Percentiles rank a stretch among this genome's conserved stretches.
phyloP scores from a whole-genome alignment of 805 yeast genomes.

The Sugiyamaella valdiviana region DNA sequence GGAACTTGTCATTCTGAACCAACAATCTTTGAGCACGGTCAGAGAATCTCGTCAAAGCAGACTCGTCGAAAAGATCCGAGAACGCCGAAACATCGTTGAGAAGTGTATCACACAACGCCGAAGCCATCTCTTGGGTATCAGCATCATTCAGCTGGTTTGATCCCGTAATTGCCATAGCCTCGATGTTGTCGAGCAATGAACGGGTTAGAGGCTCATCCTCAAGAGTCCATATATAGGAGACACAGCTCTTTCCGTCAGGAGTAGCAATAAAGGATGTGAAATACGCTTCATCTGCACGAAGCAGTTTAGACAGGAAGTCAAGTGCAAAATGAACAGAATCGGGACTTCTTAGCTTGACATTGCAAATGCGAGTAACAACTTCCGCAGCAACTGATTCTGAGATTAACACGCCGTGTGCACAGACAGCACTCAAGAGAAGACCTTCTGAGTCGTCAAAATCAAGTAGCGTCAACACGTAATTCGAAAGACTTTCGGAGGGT shows the following conservation, averaged over 20 bases:
- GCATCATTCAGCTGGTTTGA: neutral
- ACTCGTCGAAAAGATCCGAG: neutral
- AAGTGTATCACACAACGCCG: neutral
- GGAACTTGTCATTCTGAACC: neutral
- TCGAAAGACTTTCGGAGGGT: neutral
- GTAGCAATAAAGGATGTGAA: conserved; percentile 10
- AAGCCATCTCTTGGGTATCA: neutral
- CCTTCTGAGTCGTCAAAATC: neutral
- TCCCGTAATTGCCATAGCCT: neutral
- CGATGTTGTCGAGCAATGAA: neutral
- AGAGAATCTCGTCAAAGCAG: neutral
- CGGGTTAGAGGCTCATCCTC: conserved; percentile 1
- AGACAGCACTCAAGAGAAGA: neutral
- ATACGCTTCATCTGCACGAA: conserved; percentile 3
- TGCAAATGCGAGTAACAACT: neutral
- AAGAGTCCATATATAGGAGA: conserved; percentile 17
- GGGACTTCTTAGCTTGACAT: neutral
- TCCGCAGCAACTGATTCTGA: neutral
- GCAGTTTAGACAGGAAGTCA: conserved; percentile 4
- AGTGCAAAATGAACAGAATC: conserved; percentile 2
- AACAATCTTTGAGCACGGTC: neutral
- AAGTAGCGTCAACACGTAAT: neutral
- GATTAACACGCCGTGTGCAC: neutral
- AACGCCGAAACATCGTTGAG: neutral
- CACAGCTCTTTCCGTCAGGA: conserved; percentile 10